phyloP scores from a whole-genome alignment of 2,329 filamentous ascomycete species.

The Venturia effusa region DNA sequence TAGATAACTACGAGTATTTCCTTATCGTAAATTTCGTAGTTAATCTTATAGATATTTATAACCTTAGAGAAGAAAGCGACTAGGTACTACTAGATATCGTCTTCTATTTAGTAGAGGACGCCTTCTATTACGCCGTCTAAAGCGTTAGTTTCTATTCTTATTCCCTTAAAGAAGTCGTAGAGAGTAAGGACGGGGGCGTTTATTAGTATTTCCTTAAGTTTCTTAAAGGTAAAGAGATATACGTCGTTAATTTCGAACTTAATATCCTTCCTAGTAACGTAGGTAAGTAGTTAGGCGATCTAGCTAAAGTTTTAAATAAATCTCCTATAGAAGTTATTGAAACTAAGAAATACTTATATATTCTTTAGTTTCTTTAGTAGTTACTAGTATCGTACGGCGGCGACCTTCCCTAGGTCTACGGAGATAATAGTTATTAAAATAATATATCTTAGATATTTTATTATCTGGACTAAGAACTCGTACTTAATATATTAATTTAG shows the following conservation, averaged over 20 bases:
- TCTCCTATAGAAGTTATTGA: conserved; percentile 17
- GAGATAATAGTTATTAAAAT: conserved; percentile 16
- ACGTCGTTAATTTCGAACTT: neutral
- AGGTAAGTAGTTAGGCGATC: conserved; percentile 14
- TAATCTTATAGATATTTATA: conserved; percentile 17
- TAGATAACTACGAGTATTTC: conserved; percentile 25
- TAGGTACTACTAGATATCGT: conserved; percentile 11
- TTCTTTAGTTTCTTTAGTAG: conserved; percentile 14
- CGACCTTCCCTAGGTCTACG: conserved; percentile 16
- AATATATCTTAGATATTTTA: conserved; percentile 19
- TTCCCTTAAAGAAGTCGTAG: conserved; percentile 15
- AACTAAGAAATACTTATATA: conserved; percentile 20
- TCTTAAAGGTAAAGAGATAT: conserved; percentile 11
- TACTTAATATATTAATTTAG: conserved; percentile 16
- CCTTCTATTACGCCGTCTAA: conserved; percentile 13
- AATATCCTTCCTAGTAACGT: conserved; percentile 14
- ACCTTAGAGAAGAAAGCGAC: conserved; percentile 19
- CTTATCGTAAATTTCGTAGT: conserved; percentile 27
- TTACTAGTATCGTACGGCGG: conserved; percentile 16
- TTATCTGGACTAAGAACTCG: conserved; percentile 19
- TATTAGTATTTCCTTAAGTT: conserved; percentile 15
- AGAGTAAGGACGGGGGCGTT: conserved; percentile 14
- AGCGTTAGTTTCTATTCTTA: conserved; percentile 18
- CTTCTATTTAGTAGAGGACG: conserved; percentile 13
- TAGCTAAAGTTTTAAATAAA: conserved; percentile 21